These are phyloP conservation scores for Casuarina glauca DNA, from an alignment of 306 rosid genomes.

Conservation along the genomic window DNA sequence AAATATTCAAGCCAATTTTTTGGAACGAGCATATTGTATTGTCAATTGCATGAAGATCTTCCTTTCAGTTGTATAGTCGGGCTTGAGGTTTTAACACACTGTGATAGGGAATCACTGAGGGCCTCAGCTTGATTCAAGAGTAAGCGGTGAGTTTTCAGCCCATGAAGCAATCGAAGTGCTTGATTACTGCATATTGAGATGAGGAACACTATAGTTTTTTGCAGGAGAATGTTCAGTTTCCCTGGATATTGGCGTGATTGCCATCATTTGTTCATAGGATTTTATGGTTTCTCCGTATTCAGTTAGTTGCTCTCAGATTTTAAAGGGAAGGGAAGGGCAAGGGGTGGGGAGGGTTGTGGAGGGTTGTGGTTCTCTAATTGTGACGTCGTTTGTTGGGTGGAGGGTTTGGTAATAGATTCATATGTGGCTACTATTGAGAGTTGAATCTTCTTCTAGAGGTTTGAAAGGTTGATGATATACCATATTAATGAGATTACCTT, in stretches of 20 bases:
- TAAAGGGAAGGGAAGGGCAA: no score
- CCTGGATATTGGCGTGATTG: constrained; percentile 5
- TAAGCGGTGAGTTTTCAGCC: constrained; percentile 5
- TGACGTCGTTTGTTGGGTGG: neutral
- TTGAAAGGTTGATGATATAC: neutral
- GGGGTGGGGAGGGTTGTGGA: no score
- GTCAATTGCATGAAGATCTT: constrained; percentile 15
- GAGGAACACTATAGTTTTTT: constrained; percentile 9
- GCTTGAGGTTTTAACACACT: constrained; percentile 5
- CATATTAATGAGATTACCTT: neutral
- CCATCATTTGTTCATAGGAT: constrained; percentile 4
- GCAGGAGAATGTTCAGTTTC: constrained; percentile 6
- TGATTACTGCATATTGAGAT: constrained; percentile 7
- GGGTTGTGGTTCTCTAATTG: no score
- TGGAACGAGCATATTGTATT: constrained; percentile 9
- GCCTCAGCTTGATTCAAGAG: neutral
- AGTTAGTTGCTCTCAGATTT: neutral
- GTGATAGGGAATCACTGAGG: neutral
- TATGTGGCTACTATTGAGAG: neutral
- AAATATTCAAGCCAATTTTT: neutral
- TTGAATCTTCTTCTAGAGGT: neutral
- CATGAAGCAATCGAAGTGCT: constrained; percentile 3
- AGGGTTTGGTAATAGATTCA: neutral
- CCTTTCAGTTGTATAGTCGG: constrained; percentile 1
- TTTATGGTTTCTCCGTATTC: neutral